Evolutionary conservation across 805 yeast genomes (phyloP).

Genomic region (Wickerhamomyces silvicola): DNA sequence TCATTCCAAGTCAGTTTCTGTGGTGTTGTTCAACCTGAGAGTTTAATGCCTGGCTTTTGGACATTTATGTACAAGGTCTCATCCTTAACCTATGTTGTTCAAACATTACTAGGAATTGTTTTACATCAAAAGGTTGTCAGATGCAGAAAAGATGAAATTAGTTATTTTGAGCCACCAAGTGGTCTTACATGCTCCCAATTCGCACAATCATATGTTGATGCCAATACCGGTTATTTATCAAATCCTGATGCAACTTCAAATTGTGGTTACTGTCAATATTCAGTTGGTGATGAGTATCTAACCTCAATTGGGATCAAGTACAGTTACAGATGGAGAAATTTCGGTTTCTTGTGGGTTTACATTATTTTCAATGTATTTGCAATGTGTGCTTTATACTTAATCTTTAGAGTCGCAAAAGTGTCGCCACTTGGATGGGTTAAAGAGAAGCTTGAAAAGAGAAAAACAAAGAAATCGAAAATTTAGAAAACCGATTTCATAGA

Average conservation of each 20-base stretch:
- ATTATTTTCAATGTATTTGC: conserved; percentile 9
- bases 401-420: conserved; percentile 1
- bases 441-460: neutral
- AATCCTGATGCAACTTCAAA: conserved; percentile 38
- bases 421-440: neutral
- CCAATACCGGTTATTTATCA: conserved; percentile 46
- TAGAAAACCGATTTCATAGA: too few species aligned
- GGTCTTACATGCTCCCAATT: conserved; percentile 61
- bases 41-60: conserved; percentile 67
- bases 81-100: conserved; percentile 56
- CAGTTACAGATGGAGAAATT: conserved; percentile 49
- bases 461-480: neutral
- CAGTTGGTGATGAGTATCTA: conserved; percentile 33
- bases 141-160: conserved; percentile 44
- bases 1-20: conserved; percentile 29
- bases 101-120: conserved; percentile 40
- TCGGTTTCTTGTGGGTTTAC: conserved; percentile 39
- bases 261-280: conserved; percentile 36
- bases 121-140: conserved; percentile 45
- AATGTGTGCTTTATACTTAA: conserved; percentile 6
- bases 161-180: conserved; percentile 42
- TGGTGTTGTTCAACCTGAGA: conserved; percentile 32
- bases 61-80: conserved; percentile 60
- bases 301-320: conserved; percentile 34
- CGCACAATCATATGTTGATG: conserved; percentile 35